Base-by-base conservation (phyloP, 345 rosid species). In the Linum lewisii region DNA sequence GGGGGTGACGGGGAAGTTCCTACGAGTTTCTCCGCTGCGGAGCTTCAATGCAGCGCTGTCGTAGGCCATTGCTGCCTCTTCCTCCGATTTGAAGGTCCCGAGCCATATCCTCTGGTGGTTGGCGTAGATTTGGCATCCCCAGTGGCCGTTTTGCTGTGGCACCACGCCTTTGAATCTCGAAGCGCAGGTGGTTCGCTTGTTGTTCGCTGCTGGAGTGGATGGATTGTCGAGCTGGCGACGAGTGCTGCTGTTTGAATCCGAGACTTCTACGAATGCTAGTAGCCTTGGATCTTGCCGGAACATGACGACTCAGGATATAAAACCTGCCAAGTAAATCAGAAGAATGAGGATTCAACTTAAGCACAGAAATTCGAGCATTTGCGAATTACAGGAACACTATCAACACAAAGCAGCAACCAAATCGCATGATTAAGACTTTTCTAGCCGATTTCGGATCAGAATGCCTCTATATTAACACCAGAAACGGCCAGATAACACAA, bases 91-190 rank as follows among this genome's bases (percentile, higher is more conserved):
- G 65, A 83, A 86, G n/a, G 89, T 83, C n/a, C 94, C 94, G 0
- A 86, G 84, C 89, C 94, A 86, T 23, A 78, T 72, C 24, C 89
- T 65, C 22, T 69, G 68, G 66, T 75, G 81, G 34, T 79, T 75
- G 47, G 78, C 76, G 13, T 83, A 83, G 22, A 83, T 77, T 61
- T 83, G 94, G 0, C 85, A 83, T 8, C 94, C 94, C 89, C 94
- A 86, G 44, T 77, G 65, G 3, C 89, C 94, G 19, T 79, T 79
- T 20, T 68, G 83, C 49, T 76, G 87, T 0, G 77, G 79, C 21
- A 86, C 79, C 9, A 86, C 84, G 0, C 89, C 94, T 77, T 77
- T 81, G 76, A 78, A 79, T 51, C 56, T 73, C 0, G 74, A 67
- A 14, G 69, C n/a, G 60, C 19, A 21, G 16, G 19, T n/a, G 24